Evolutionary conservation across 352 stramenopile genomes (phyloP).

Genomic region (Phytophthora melonis): DNA sequence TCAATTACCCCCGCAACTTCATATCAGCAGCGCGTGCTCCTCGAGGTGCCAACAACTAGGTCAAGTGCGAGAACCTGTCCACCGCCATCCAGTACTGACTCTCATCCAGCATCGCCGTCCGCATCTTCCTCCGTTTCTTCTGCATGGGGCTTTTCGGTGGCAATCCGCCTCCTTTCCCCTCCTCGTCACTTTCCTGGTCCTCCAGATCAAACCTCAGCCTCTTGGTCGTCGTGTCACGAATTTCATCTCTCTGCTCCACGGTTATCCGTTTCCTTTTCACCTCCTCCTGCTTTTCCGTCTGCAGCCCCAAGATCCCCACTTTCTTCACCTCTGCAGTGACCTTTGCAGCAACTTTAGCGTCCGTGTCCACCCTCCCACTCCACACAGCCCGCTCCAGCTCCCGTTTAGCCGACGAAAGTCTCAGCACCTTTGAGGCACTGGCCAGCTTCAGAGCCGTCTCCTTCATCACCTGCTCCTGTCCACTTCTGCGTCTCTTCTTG

Average conservation of each 20-base stretch:
- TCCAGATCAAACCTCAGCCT: constrained; percentile 3
- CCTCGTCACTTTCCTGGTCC: not conserved
- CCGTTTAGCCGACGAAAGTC: constrained; percentile 1
- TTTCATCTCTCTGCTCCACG: not conserved
- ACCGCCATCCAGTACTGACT: constrained; percentile 20
- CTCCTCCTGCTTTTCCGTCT: not conserved
- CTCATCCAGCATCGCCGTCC: constrained; percentile 14
- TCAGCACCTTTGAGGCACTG: not conserved
- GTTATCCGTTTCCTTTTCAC: not conserved
- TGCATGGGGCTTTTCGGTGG: constrained; percentile 6
- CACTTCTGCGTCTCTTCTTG: not conserved
- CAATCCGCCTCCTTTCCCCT: not conserved
- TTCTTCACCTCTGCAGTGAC: not conserved
- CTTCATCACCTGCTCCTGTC: not conserved
- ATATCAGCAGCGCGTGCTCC: no score
- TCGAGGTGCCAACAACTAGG: not conserved
- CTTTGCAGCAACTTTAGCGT: constrained; percentile 6
- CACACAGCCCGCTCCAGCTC: constrained; percentile 2
- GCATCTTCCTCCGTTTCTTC: constrained; percentile 21
- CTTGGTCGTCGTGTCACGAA: constrained; percentile 12
- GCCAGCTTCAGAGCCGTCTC: constrained; percentile 5
- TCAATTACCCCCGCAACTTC: no score
- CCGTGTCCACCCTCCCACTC: not conserved
- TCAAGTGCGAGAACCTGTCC: constrained; percentile 19
- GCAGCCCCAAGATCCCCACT: not conserved